Evolutionary conservation across 164 flowering plant genomes (phyloP), one percentile per base, ranked within the genome.

Genomic region (Annona cherimola): DNA sequence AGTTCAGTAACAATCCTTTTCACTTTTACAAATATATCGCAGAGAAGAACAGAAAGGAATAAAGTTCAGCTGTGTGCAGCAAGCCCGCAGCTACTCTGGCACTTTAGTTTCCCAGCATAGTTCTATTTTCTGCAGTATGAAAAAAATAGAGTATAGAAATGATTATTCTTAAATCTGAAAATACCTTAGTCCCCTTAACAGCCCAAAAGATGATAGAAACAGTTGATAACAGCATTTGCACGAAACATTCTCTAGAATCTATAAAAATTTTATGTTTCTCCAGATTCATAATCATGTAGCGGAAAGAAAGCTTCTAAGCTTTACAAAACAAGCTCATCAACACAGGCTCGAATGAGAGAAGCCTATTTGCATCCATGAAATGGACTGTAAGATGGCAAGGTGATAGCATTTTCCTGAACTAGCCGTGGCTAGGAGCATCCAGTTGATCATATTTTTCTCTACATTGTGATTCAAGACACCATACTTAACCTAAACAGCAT

Each of bases 71-170:
- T 5, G 8, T 19, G 7, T 26, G 8, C 8, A 50, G 42, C 40
- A 19, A 61, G 41, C 55, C 70, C 72, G 55, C 7, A 59, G 41
- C 65, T 71, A 70, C 60, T 79, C 76, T 44, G 20, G 54, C 71
- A 11, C 63, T 67, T 74, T 75, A 73, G 85, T 80, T 78, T 89
- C 90, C 20, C 26, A 54, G 67, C 79, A 81, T 61, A 87, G 62
- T 50, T 83, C 75, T 20, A 89, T 78, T 74, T 85, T 90, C 91
- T 89, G 88, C 76, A 77, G 63, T 72, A 46, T 55, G 45, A 12
- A 42, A 67, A 61, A 16, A 3, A 18, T 5, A 46, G 35, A 42
- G 35, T 26, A 26, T 26, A 26, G 35, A 26, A 26, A 26, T 26
- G 35, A 26, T 26, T 26, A 26, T 26, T 26, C 35, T 26, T 26